Conservation (phyloP, 2,329 filamentous ascomycete species). For the Colletotrichum tanaceti region DNA sequence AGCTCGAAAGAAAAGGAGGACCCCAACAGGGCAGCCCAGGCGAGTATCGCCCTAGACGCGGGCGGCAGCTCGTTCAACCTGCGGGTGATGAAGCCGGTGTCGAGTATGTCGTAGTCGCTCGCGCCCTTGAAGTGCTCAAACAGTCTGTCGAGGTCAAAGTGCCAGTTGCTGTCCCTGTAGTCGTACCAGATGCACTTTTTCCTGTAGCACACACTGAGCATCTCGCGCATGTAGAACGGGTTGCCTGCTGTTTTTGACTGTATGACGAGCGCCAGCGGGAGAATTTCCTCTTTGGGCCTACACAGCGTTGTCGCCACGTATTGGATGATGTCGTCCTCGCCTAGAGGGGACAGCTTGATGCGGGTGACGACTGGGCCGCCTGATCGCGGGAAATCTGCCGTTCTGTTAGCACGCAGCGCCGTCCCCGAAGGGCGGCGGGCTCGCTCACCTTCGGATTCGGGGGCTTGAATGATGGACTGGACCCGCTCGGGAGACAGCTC, state of each 20-base stretch:
- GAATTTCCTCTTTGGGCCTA: constrained; percentile 75
- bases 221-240: constrained; percentile 90
- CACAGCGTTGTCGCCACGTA: constrained; percentile 88
- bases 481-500: constrained; percentile 69
- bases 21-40: constrained; percentile 88
- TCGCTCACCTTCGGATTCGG: constrained; percentile 63
- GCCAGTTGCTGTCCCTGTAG: constrained; percentile 84
- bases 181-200: constrained; percentile 93
- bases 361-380: constrained; percentile 71
- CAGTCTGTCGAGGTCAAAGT: constrained; percentile 85
- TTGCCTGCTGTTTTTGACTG: constrained; percentile 91
- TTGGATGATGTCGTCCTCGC: constrained; percentile 81
- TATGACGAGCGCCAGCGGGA: constrained; percentile 83
- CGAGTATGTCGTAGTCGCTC: constrained; percentile 81
- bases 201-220: constrained; percentile 86
- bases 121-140: constrained; percentile 87
- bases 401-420: constrained; percentile 44
- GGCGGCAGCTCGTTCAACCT: constrained; percentile 80
- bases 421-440: constrained; percentile 7
- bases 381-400: constrained; percentile 55
- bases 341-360: constrained; percentile 78
- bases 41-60: constrained; percentile 80
- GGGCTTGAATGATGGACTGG: constrained; percentile 64
- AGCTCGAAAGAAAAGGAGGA: constrained; percentile 86
- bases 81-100: constrained; percentile 84